These are phyloP conservation scores for Gamarada debralockiae DNA, from an alignment of 495 filamentous ascomycete genomes.

Conservation along the genomic window DNA sequence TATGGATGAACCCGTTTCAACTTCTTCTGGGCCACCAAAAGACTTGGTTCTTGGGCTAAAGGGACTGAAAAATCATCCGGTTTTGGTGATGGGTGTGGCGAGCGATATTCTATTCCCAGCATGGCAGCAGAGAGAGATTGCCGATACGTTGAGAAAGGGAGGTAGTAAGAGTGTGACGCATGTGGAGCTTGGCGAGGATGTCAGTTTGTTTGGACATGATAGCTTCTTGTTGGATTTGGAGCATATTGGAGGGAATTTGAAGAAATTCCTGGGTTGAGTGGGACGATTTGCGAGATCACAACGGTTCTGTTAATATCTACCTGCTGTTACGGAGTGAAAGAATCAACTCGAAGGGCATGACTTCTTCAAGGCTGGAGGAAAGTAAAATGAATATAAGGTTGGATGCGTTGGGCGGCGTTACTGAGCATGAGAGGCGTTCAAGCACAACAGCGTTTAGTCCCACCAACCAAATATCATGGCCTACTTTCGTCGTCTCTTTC, in stretches of 20 bases:
- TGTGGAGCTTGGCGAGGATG: constrained; percentile 86
- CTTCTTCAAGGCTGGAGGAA: too few relatives aligned
- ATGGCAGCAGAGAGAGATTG: constrained; percentile 97
- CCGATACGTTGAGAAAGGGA: constrained; percentile 67
- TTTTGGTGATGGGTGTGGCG: constrained; percentile 88
- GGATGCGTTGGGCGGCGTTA: too few relatives aligned
- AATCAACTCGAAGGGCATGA: too few relatives aligned
- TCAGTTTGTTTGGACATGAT: constrained; percentile 92
- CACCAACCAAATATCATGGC: too few relatives aligned
- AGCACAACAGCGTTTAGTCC: too few relatives aligned
- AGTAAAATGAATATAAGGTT: too few relatives aligned
- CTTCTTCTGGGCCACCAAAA: constrained; percentile 47
- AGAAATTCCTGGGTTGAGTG: constrained; percentile 70
- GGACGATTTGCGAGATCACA: too few relatives aligned
- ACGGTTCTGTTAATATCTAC: too few relatives aligned
- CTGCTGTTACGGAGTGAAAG: too few relatives aligned
- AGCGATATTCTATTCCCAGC: constrained; percentile 97
- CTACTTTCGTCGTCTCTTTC: too few relatives aligned
- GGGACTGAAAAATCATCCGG: constrained; percentile 67
- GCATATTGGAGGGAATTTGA: constrained; percentile 80
- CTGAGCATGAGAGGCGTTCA: too few relatives aligned
- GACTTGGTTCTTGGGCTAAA: constrained; percentile 78
- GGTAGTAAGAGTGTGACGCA: constrained; percentile 82
- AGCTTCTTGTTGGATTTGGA: constrained; percentile 93
- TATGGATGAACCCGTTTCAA: constrained; percentile 11